Conservation (phyloP, 2,329 filamentous ascomycete genomes). For the Fusarium nodosum region DNA sequence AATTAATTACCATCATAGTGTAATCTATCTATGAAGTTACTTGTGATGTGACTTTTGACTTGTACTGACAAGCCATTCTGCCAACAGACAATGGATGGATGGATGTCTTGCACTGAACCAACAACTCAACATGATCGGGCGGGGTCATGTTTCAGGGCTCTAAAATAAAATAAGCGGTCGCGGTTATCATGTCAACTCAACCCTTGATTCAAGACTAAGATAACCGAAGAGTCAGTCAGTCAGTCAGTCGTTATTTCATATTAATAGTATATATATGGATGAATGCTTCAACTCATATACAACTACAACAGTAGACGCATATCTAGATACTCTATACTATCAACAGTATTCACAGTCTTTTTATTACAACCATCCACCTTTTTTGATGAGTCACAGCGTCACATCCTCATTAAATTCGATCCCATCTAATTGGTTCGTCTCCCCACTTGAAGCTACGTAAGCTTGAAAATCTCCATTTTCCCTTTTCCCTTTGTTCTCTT, state of each 20-base stretch:
- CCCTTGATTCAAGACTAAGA: not conserved
- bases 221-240: not conserved
- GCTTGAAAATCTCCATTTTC: slow-evolving; percentile 13
- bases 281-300: not conserved
- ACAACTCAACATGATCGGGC: slow-evolving; percentile 6
- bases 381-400: slow-evolving; percentile 11
- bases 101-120: slow-evolving; percentile 2
- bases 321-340: not conserved
- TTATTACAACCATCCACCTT: not conserved
- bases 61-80: not conserved
- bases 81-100: not conserved
- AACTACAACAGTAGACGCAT: no score
- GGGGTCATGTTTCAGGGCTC: slow-evolving; percentile 9
- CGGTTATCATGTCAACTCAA: not conserved
- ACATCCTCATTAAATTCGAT: not conserved
- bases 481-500: not conserved
- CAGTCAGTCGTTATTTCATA: not conserved
- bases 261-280: not conserved
- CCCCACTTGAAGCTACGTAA: slow-evolving; percentile 12
- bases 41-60: not conserved
- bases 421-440: not conserved
- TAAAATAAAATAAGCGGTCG: not conserved
- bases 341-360: not conserved
- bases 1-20: not conserved
- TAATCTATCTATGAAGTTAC: no score